Evolutionary conservation across 2,329 filamentous ascomycete genomes (phyloP).

Genomic region (Cadophora sp.): DNA sequence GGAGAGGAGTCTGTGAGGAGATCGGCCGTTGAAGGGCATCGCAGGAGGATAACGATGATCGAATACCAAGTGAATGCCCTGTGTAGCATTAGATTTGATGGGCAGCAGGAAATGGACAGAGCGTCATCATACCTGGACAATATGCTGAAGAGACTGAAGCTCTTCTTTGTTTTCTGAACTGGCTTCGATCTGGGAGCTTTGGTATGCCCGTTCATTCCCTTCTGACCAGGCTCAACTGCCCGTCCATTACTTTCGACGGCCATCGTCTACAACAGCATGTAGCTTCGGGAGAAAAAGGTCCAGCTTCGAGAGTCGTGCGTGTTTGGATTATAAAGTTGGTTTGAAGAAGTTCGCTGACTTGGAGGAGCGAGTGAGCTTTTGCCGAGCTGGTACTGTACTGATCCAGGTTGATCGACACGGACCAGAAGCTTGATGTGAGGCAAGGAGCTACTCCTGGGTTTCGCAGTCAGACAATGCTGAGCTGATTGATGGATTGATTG

Average conservation of each 20-base stretch:
- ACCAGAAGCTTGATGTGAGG: conserved; percentile 11
- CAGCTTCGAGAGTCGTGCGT: conserved; percentile 5
- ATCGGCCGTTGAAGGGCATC: conserved; percentile 76
- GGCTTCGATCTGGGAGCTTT: conserved; percentile 45
- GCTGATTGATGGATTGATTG: background rate
- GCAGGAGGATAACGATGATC: conserved; percentile 80
- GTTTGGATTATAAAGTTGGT: background rate
- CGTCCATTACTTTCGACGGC: conserved; percentile 48
- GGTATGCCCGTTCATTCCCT: conserved; percentile 49
- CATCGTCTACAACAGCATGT: conserved; percentile 44
- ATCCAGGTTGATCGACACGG: conserved; percentile 12
- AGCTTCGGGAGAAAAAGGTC: background rate
- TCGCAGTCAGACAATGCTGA: conserved; percentile 12
- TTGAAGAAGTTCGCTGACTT: background rate
- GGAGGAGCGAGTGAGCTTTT: conserved; percentile 14
- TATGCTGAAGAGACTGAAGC: conserved; percentile 53
- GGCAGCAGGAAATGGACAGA: background rate
- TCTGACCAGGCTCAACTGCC: conserved; percentile 43
- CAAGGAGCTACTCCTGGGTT: conserved; percentile 5
- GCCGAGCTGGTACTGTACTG: conserved; percentile 1
- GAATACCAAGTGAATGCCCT: conserved; percentile 88
- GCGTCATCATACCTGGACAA: conserved; percentile 58
- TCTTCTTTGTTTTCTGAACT: conserved; percentile 32
- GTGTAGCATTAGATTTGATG: conserved; percentile 25
- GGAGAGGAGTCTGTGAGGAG: conserved; percentile 74